Evolutionary conservation across 306 rosid species (phyloP).

Genomic region (Trichosanthes cucumerina): DNA sequence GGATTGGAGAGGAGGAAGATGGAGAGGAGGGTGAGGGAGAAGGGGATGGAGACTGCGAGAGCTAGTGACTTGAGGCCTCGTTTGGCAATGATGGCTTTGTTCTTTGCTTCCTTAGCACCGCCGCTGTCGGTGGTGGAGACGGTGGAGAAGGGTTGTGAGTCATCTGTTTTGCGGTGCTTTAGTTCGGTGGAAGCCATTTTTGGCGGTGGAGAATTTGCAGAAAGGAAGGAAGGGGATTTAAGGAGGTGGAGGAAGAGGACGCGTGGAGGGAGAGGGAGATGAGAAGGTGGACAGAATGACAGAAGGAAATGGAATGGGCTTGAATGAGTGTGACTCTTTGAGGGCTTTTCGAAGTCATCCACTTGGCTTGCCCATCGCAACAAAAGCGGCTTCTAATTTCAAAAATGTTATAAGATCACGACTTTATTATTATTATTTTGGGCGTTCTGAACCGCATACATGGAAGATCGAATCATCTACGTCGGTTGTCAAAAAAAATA

Average conservation of each 20-base stretch:
- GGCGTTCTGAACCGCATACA: too few species aligned
- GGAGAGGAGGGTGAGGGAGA: conserved; percentile 34
- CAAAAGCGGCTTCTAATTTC: too few species aligned
- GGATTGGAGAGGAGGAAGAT: conserved; percentile 15
- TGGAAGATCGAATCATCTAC: too few species aligned
- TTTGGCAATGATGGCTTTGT: conserved; percentile 48
- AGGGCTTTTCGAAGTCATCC: too few species aligned
- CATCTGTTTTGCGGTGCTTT: not conserved
- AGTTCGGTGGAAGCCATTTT: not conserved
- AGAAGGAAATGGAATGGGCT: too few species aligned
- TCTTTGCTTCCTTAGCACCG: not conserved
- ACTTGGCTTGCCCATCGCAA: too few species aligned
- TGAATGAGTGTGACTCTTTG: too few species aligned
- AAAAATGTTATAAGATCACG: too few species aligned
- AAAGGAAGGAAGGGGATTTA: not conserved
- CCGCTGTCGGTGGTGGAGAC: not conserved
- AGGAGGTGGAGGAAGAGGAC: conserved; percentile 24
- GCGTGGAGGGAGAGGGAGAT: conserved; percentile 22
- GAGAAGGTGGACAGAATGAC: not conserved
- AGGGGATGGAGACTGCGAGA: conserved; percentile 34
- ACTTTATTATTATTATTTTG: too few species aligned
- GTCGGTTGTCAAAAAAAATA: too few species aligned
- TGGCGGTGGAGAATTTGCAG: not conserved
- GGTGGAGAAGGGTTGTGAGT: not conserved
- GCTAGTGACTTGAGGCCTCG: conserved; percentile 58